A percentile compares a stretch with the other conserved stretches of the same genome.
phyloP scores from a whole-genome alignment of 495 filamentous ascomycete species.

The Penicillium psychrofluorescens region DNA sequence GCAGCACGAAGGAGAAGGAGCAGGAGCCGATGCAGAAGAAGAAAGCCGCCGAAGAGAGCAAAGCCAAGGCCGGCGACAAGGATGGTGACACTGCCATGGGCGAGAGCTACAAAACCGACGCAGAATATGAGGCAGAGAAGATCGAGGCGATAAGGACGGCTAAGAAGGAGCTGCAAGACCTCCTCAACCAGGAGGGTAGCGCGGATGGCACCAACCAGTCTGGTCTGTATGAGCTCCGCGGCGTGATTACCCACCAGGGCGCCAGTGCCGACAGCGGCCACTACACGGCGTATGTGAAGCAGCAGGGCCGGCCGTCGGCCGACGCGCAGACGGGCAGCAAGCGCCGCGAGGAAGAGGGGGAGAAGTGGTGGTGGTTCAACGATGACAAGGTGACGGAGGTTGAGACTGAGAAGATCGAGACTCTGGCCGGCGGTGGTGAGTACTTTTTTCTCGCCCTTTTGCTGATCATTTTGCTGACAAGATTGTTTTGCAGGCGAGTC shows the following conservation, averaged over 20 bases:
- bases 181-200: constrained; percentile 66
- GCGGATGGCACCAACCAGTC: constrained; percentile 77
- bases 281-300: constrained; percentile 97
- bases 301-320: constrained; percentile 50
- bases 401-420: constrained; percentile 81
- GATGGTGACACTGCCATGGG: constrained; percentile 65
- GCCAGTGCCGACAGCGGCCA: constrained; percentile 95
- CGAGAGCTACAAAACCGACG: constrained; percentile 83
- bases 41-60: constrained; percentile 43
- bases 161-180: constrained; percentile 74
- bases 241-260: constrained; percentile 95
- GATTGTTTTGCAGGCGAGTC: constrained; percentile 57
- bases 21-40: constrained; percentile 41
- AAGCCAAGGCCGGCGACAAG: constrained; percentile 47
- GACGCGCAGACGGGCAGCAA: constrained; percentile 59
- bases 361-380: constrained; percentile 99
- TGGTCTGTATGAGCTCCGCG: constrained; percentile 88
- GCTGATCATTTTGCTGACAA: constrained; percentile 8
- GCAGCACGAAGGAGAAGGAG: constrained; percentile 19
- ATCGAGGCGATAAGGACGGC: constrained; percentile 61
- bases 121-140: constrained; percentile 80
- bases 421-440: constrained; percentile 81
- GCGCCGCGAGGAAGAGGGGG: constrained; percentile 64
- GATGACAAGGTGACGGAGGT: constrained; percentile 97
- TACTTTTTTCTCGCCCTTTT: neutral